These are phyloP conservation scores for Tulasnella sp. DNA, from an alignment of 768 basidiomycete species.

Conservation along the genomic window DNA sequence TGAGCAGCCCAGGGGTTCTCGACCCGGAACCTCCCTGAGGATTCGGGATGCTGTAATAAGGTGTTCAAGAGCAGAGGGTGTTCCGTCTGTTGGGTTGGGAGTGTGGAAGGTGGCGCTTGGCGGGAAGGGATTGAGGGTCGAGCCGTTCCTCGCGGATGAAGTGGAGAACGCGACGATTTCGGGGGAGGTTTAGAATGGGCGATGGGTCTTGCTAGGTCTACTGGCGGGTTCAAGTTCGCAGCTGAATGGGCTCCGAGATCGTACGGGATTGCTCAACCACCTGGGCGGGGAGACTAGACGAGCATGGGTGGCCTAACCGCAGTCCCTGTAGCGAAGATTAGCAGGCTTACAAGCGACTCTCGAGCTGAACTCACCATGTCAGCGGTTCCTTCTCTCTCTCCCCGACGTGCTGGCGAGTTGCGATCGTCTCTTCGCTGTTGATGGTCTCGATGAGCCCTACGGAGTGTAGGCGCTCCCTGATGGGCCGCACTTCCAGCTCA, in stretches of 20 bases:
- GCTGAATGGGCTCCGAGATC: conserved; percentile 52
- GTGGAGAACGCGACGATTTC: neutral
- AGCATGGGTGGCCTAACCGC: conserved; percentile 35
- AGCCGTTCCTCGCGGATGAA: neutral
- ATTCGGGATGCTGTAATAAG: conserved; percentile 25
- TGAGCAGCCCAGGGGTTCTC: too few species aligned
- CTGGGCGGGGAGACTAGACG: conserved; percentile 33
- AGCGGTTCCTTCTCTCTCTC: conserved; percentile 48
- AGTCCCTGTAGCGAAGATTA: conserved; percentile 41
- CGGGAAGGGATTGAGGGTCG: neutral
- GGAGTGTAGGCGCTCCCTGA: conserved; percentile 47
- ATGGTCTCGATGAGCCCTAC: conserved; percentile 37
- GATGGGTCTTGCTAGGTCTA: too few species aligned
- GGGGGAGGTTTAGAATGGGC: neutral
- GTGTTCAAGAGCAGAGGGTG: conserved; percentile 24
- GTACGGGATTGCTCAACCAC: conserved; percentile 58
- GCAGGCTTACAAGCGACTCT: neutral
- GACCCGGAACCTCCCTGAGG: neutral
- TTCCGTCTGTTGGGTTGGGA: neutral
- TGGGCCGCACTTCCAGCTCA: conserved; percentile 46
- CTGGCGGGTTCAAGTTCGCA: too few species aligned
- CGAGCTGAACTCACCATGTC: conserved; percentile 47
- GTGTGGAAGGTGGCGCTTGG: neutral
- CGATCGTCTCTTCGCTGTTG: conserved; percentile 29
- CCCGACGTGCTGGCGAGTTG: conserved; percentile 27